These are phyloP conservation scores for Cicer pinnatifidum DNA, from an alignment of 306 rosid species.

Conservation along the genomic window DNA sequence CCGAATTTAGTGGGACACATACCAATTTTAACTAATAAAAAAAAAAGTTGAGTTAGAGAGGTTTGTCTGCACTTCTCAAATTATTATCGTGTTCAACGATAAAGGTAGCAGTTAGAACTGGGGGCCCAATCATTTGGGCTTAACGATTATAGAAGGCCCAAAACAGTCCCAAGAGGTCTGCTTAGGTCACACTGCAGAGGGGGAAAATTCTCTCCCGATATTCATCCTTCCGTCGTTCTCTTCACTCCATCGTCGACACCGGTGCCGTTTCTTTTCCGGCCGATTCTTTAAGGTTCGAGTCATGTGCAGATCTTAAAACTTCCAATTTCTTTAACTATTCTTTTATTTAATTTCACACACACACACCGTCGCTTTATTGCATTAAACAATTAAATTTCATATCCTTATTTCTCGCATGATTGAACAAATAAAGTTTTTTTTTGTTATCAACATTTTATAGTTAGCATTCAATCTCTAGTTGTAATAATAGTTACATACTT, in stretches of 20 bases:
- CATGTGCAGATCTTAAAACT: neutral
- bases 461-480: neutral
- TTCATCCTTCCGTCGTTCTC: slow-evolving; percentile 29
- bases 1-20: too few relatives aligned
- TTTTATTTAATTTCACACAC: neutral
- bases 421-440: neutral
- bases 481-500: neutral
- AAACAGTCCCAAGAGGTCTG: neutral
- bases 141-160: neutral
- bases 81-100: too few relatives aligned
- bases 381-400: neutral
- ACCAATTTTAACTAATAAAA: too few relatives aligned
- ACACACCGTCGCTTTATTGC: neutral
- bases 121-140: neutral
- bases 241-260: slow-evolving; percentile 22
- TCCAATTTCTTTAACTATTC: neutral
- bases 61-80: too few relatives aligned
- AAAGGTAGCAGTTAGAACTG: neutral
- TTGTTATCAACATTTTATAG: neutral
- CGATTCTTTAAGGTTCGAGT: slow-evolving; percentile 21
- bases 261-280: slow-evolving; percentile 12
- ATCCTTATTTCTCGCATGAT: neutral
- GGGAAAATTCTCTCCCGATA: neutral
- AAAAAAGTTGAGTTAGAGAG: too few relatives aligned
- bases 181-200: slow-evolving; percentile 39